A percentile compares a stretch with the other conserved stretches of the same genome.
phyloP scores from a whole-genome alignment of 208 protist genomes.

The Blechomonas ayalai region DNA sequence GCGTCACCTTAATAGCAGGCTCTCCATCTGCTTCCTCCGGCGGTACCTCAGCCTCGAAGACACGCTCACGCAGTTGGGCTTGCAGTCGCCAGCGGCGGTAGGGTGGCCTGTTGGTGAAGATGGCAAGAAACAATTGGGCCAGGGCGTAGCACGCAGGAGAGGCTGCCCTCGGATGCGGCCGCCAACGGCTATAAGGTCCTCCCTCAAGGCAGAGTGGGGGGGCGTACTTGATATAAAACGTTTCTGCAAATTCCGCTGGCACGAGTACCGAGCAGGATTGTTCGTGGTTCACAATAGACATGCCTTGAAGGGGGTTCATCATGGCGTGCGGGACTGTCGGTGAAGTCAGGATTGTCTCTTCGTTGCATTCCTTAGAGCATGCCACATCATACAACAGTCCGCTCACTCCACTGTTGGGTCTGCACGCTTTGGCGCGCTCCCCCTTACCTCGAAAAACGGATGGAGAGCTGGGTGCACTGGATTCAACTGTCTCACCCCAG shows the following conservation, averaged over 20 bases:
- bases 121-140: constrained; percentile 44
- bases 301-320: too few species aligned
- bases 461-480: too few species aligned
- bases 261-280: too few species aligned
- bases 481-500: too few species aligned
- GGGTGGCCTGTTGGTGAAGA: constrained; percentile 34
- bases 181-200: constrained; percentile 40
- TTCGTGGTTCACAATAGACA: too few species aligned
- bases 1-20: constrained; percentile 10
- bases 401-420: not conserved
- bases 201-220: constrained; percentile 26
- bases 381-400: too few species aligned
- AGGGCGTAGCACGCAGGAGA: constrained; percentile 46
- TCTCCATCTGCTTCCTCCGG: constrained; percentile 1
- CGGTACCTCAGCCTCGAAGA: constrained; percentile 12
- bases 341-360: too few species aligned
- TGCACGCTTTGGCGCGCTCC: too few species aligned
- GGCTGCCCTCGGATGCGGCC: constrained; percentile 44
- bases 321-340: too few species aligned
- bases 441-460: too few species aligned
- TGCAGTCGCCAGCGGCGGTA: constrained; percentile 28
- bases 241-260: not conserved
- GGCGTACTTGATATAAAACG: constrained; percentile 13
- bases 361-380: too few species aligned
- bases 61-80: constrained; percentile 13